These are phyloP conservation scores for Penicillium tannophilum DNA, from an alignment of 495 filamentous ascomycete genomes.

Conservation along the genomic window DNA sequence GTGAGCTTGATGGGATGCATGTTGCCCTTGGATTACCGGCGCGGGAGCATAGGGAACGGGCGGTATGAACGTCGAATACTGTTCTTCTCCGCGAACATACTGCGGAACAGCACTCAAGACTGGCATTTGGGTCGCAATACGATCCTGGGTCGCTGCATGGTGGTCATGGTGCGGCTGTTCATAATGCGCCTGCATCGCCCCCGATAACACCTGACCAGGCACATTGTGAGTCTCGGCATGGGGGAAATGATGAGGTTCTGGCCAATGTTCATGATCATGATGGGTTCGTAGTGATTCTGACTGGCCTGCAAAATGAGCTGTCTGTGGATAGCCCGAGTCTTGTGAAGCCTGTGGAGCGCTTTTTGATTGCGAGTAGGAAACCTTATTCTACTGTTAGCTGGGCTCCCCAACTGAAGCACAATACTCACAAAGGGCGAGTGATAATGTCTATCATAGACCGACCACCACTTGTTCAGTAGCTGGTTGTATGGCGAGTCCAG, in stretches of 20 bases:
- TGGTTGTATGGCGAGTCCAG: constrained; percentile 72
- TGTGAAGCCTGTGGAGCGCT: constrained; percentile 3
- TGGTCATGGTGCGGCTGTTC: constrained; percentile 7
- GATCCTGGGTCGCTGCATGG: not conserved
- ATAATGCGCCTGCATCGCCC: not conserved
- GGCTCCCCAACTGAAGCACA: not conserved
- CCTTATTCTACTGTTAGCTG: constrained; percentile 23
- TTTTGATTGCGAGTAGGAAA: constrained; percentile 5
- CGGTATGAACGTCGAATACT: constrained; percentile 39
- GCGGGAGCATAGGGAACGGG: constrained; percentile 19
- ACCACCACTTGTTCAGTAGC: constrained; percentile 85
- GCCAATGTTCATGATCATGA: constrained; percentile 13
- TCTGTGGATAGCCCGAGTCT: not conserved
- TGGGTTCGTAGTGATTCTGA: not conserved
- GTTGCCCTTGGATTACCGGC: constrained; percentile 13
- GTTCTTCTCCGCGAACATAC: constrained; percentile 50
- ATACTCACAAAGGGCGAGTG: constrained; percentile 39
- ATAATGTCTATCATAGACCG: constrained; percentile 86
- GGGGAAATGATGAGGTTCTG: constrained; percentile 11
- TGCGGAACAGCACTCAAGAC: constrained; percentile 44
- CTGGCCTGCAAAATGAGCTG: constrained; percentile 1
- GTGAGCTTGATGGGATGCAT: constrained; percentile 11
- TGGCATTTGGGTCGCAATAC: constrained; percentile 8
- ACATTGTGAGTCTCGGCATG: constrained; percentile 5
- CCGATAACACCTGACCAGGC: constrained; percentile 10